Percentiles rank a stretch among this genome's conserved stretches.
Evolutionary conservation across 73 alveolate species (phyloP).

Genomic region (Paramecium pentaurelia): DNA sequence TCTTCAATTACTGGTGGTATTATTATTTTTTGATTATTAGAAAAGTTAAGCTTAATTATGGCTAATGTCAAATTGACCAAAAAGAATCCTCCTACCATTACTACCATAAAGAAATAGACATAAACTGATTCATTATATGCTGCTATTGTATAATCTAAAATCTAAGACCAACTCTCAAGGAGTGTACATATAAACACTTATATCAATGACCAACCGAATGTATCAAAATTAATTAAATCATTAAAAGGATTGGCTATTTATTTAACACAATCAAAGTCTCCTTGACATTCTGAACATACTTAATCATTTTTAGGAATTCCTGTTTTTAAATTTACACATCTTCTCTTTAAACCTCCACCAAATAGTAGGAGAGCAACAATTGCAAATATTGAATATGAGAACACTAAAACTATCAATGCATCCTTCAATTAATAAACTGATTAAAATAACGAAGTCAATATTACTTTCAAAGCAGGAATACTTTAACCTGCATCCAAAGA

Average conservation of each 20-base stretch:
- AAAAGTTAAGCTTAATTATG: conserved; percentile 86
- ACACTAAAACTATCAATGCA: neutral
- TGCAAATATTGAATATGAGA: conserved; percentile 36
- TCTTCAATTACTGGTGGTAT: neutral
- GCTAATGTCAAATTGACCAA: conserved; percentile 90
- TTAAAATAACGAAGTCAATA: neutral
- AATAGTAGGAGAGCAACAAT: neutral
- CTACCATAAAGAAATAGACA: conserved; percentile 75
- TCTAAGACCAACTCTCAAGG: conserved; percentile 50
- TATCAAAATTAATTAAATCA: conserved; percentile 36
- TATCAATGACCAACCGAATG: conserved; percentile 59
- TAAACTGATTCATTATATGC: neutral
- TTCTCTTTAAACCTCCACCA: neutral
- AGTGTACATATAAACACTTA: conserved; percentile 36
- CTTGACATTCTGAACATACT: neutral
- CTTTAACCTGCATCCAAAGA: conserved; percentile 68
- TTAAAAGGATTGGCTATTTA: conserved; percentile 9
- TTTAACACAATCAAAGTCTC: conserved; percentile 28
- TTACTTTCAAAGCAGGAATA: conserved; percentile 63
- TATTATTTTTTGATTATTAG: neutral
- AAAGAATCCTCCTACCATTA: conserved; percentile 89
- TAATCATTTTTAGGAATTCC: neutral
- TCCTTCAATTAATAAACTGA: neutral
- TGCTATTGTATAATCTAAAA: neutral
- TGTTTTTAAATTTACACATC: neutral